Evolutionary conservation across 2,329 filamentous ascomycete species (phyloP), one percentile per base, ranked within the genome.

Genomic region (Scortechinia acanthostroma): DNA sequence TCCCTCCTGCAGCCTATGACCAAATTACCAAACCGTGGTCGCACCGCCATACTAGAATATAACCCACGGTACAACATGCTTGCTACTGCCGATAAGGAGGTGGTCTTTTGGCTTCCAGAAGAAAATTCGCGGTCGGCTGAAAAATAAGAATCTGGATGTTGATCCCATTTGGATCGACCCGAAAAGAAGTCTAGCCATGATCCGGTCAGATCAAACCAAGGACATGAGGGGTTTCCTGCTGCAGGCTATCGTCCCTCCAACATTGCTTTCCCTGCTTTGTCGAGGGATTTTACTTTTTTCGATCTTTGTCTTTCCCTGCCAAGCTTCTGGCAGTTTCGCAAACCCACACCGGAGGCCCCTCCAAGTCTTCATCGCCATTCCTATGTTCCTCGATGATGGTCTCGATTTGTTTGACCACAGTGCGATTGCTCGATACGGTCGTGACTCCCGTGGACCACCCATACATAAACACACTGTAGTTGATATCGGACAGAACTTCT

Each of bases 1-100:
- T 77, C 79, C 56, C 68, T 77, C 2, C 59, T 89, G 45, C 74
- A 77, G 33, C 86, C 87, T 43, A 74, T 68, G 42, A 74, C 74
- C 62, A 79, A 77, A 42, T 66, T 86, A 42, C 79, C 84, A 33
- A 81, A 84, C 52, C 77, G 76, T 67, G 80, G 71, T 59, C 81
- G 79, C 64, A 80, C 80, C 3, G 86, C 86, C 1, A 76, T 95
- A 13, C 73, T 95, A 35, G 88, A 86, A 19, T 93, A 90, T 61
- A 97, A 96, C 59, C 93, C 91, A 21, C 77, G 91, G 43, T 93
- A 86, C 63, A 96, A 97, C 63, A 83, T 96, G 69, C 76, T 97
- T 52, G 91, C 89, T 5, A 93, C 85, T 40, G 93, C 89, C 3
- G 91, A 97, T 55, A 85, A 85, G 57, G 90, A 96, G 45, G 69